Conservation (phyloP, 768 basidiomycete genomes). For the Boletus subcaerulescens region DNA sequence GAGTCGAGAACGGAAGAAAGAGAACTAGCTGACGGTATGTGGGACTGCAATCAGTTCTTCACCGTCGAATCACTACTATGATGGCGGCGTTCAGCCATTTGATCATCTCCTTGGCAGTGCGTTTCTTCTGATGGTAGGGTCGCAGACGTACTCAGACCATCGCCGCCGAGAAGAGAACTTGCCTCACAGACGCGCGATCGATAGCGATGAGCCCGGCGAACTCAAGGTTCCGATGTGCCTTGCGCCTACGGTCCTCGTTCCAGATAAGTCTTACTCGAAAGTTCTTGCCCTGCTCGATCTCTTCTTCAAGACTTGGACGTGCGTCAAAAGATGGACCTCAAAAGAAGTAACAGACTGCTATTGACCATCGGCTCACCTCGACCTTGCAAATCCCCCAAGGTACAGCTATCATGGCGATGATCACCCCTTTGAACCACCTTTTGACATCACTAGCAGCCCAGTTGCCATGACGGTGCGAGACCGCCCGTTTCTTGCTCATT, state of each 20-base stretch:
- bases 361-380: neutral
- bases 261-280: too few relatives aligned
- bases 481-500: constrained; percentile 6
- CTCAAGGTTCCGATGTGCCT: neutral
- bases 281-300: neutral
- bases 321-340: constrained; percentile 1
- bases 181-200: too few relatives aligned
- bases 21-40: too few relatives aligned
- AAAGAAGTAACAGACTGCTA: neutral
- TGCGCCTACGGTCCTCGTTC: neutral
- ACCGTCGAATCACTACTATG: too few relatives aligned
- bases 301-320: constrained; percentile 2
- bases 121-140: too few relatives aligned
- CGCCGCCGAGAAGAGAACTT: too few relatives aligned
- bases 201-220: too few relatives aligned
- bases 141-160: too few relatives aligned
- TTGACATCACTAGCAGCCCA: neutral
- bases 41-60: too few relatives aligned
- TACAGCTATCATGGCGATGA: constrained; percentile 13
- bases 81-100: too few relatives aligned
- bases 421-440: constrained; percentile 7
- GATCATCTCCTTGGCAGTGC: too few relatives aligned
- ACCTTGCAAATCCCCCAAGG: neutral
- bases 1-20: too few relatives aligned
- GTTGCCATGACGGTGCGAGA: constrained; percentile 16